These are phyloP conservation scores for Cladosporium sp. DNA, from an alignment of 2,329 filamentous ascomycete genomes.

Conservation along the genomic window DNA sequence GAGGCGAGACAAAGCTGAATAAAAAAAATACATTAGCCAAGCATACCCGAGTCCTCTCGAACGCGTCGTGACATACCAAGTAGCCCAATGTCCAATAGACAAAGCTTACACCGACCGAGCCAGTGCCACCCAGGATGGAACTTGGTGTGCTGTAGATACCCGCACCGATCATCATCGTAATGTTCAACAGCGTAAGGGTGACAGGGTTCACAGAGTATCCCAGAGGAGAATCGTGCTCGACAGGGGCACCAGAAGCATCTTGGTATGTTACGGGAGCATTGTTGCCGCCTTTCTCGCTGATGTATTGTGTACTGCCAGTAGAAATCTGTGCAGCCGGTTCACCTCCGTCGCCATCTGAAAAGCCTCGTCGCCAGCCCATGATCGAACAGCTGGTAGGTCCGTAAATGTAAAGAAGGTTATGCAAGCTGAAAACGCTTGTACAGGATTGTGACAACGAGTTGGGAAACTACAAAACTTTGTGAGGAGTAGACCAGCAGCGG, in stretches of 20 bases:
- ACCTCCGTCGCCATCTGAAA: not conserved
- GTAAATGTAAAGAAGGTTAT: not conserved
- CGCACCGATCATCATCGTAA: constrained; percentile 63
- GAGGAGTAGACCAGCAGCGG: not conserved
- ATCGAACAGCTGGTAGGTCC: not conserved
- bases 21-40: not conserved
- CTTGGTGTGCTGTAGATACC: constrained; percentile 25
- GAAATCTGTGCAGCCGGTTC: not conserved
- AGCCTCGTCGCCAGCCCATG: constrained; percentile 6
- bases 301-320: constrained; percentile 47
- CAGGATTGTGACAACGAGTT: not conserved
- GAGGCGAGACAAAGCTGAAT: constrained; percentile 8
- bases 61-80: constrained; percentile 50
- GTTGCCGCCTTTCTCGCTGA: constrained; percentile 50
- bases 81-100: constrained; percentile 67
- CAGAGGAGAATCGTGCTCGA: constrained; percentile 59
- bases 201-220: constrained; percentile 59
- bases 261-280: constrained; percentile 55
- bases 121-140: constrained; percentile 61
- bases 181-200: constrained; percentile 56
- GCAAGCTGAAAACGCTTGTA: not conserved
- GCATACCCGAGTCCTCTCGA: not conserved
- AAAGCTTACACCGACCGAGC: constrained; percentile 62
- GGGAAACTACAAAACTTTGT: not conserved
- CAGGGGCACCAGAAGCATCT: constrained; percentile 62